Base-by-base conservation (phyloP, 2,329 filamentous ascomycete genomes). In the Fusarium sp. region DNA sequence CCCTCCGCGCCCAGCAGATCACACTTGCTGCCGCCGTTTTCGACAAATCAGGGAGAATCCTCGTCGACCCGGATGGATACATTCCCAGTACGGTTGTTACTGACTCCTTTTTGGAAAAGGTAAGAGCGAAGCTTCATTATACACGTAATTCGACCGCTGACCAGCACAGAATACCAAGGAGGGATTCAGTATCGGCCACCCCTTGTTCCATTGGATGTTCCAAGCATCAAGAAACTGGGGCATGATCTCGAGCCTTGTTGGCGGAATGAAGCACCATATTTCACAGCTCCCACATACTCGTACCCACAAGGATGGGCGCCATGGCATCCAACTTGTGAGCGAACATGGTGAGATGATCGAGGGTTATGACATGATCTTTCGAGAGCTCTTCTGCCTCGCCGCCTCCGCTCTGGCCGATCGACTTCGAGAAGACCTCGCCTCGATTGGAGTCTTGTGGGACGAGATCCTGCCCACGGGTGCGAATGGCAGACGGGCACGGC, bases 131-230 rank as follows among this genome's bases (percentile, higher is more conserved):
- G 33, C 57, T 25, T 20, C n/a, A 33, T 2, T 25, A 33, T 17
- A 4, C 14, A 9, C 57, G 7, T 33, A n/a, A 33, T 22, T 27
- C n/a, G 3, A 10, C 66, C 62, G 50, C 76, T 74, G 65, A 80
- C 38, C 38, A 63, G 47, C 64, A 75, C 67, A 80, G 77, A 82
- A 74, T 72, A 83, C 92, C 63, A 90, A 92, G 69, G 94, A 97
- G 69, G 90, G 92, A 15, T 95, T 98, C 78, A 91, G 91, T 65
- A 91, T 91, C 27, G 89, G 90, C 0, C 94, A 97, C 79, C 90
- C 93, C 0, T 90, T 95, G 2, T 97, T 97, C 82, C 90, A 95
- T 59, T 97, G 95, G 95, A 92, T 97, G 78, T 97, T 94, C 79
- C 90, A 93, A 66, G 93, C 94, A 4, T 94, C 93, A 8, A 89